phyloP scores from a whole-genome alignment of 345 rosid genomes.

The Crucihimalaya himalaica region DNA sequence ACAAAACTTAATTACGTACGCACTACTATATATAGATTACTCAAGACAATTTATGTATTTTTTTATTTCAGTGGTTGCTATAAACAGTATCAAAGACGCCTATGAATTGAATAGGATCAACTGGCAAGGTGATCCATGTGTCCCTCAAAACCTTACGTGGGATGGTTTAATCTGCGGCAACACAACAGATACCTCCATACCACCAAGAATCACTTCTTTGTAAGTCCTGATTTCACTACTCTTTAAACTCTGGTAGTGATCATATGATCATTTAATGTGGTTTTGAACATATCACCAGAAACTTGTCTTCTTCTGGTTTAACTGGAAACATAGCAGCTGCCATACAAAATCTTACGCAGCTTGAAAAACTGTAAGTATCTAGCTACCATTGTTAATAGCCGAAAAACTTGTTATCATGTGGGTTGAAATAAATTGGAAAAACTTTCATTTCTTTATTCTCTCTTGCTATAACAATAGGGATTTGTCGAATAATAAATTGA shows the following conservation, averaged over 20 bases:
- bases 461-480: slow-evolving; percentile 43
- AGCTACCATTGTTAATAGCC: background rate
- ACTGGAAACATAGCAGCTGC: slow-evolving; percentile 28
- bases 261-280: too few relatives aligned
- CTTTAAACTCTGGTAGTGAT: background rate
- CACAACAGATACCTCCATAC: background rate
- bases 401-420: background rate
- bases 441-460: background rate
- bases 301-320: slow-evolving; percentile 45
- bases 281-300: slow-evolving; percentile 20
- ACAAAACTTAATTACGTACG: background rate
- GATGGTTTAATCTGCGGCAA: background rate
- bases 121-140: slow-evolving; percentile 35
- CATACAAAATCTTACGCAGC: slow-evolving; percentile 30
- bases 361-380: slow-evolving; percentile 45
- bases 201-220: slow-evolving; percentile 29
- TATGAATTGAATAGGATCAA: background rate
- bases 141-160: slow-evolving; percentile 9
- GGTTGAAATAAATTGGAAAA: background rate
- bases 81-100: background rate
- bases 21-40: background rate
- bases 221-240: too few relatives aligned
- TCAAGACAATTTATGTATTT: background rate
- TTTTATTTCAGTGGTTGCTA: slow-evolving; percentile 16
- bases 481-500: slow-evolving; percentile 51